Conservation (phyloP, 179 eudicot species). For the Gypsophila paniculata region DNA sequence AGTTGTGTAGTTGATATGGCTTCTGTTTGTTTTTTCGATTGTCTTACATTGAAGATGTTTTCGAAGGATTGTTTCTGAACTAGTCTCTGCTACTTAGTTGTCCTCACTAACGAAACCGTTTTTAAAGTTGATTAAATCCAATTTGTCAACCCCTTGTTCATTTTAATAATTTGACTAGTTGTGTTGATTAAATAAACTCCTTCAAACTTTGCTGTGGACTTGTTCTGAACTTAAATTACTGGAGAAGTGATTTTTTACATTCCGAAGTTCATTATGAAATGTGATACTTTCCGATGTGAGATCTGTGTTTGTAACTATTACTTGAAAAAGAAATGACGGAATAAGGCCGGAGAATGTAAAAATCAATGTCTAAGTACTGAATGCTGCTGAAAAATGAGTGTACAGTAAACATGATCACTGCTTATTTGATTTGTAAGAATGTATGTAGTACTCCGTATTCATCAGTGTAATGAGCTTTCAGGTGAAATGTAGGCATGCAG, state of each 20-base stretch:
- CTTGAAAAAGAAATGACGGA: no score
- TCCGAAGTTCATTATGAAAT: no score
- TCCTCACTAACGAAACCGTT: neutral
- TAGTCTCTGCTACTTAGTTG: conserved; percentile 8
- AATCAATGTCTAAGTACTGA: no score
- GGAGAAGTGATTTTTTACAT: neutral
- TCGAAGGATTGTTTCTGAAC: neutral
- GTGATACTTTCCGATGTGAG: no score
- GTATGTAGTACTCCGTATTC: no score
- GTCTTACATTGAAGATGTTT: neutral
- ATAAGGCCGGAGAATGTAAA: no score
- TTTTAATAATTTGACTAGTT: conserved; percentile 5
- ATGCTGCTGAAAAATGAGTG: no score
- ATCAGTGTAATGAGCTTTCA: no score
- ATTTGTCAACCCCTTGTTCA: neutral
- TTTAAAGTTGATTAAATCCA: neutral
- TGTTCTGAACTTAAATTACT: neutral
- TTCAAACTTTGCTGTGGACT: conserved; percentile 1
- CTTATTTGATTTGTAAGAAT: neutral
- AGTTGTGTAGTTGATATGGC: neutral
- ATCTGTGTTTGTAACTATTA: no score
- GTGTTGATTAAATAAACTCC: neutral
- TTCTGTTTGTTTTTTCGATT: neutral
- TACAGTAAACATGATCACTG: neutral
- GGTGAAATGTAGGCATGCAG: no score